Evolutionary conservation across 176 grass and related monocot genomes (phyloP).

Genomic region (Aegilops bicornis): DNA sequence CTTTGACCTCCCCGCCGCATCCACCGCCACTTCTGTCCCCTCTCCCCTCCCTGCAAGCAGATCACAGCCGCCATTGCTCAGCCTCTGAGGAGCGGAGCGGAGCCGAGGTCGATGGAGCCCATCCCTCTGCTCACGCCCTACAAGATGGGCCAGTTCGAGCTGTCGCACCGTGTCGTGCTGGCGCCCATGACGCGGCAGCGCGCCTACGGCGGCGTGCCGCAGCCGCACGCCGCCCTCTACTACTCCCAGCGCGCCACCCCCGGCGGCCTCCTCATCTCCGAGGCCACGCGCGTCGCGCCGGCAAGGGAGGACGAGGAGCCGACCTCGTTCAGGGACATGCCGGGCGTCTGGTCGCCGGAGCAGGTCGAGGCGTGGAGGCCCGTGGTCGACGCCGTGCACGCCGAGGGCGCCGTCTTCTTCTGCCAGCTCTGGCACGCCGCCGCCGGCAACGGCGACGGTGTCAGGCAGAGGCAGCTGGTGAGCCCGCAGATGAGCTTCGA

Average conservation of each 20-base stretch:
- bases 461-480: not conserved
- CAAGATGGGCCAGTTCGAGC: conserved; percentile 12
- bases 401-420: not conserved
- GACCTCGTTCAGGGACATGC: not conserved
- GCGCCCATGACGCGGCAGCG: conserved; percentile 2
- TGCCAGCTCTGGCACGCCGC: conserved; percentile 15
- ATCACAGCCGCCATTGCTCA: too few species aligned
- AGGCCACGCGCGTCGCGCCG: not conserved
- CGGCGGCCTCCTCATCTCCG: conserved; percentile 1
- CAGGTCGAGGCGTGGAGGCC: not conserved
- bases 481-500: not conserved
- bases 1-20: too few species aligned
- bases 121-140: not conserved
- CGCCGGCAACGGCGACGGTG: too few species aligned
- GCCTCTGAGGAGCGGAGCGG: too few species aligned
- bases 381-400: not conserved
- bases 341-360: not conserved
- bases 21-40: too few species aligned
- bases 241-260: not conserved
- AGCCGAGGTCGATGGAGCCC: not conserved
- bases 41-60: too few species aligned
- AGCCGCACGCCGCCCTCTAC: not conserved
- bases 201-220: conserved; percentile 9
- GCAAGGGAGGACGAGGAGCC: too few species aligned
- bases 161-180: conserved; percentile 4